These are phyloP conservation scores for Cystofilobasidium ferigula DNA, from an alignment of 768 basidiomycete genomes.

Conservation along the genomic window DNA sequence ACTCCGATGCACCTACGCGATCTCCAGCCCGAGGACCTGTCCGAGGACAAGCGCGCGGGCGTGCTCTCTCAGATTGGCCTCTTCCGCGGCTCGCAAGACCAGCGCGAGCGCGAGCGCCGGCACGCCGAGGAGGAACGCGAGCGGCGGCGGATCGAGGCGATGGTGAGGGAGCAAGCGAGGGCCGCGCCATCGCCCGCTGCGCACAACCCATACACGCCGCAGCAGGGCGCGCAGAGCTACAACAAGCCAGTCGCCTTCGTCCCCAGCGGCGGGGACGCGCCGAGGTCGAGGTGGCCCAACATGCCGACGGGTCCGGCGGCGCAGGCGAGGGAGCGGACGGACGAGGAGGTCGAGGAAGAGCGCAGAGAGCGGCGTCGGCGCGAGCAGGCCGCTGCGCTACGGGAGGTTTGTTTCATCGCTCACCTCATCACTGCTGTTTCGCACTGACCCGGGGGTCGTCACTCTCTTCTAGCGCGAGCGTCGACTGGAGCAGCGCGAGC, in stretches of 20 bases:
- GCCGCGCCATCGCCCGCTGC: background rate
- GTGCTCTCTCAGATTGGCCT: slow-evolving; percentile 94
- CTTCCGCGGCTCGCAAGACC: slow-evolving; percentile 47
- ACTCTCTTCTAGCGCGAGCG: slow-evolving; percentile 61
- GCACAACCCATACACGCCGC: slow-evolving; percentile 31
- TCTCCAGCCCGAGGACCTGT: slow-evolving; percentile 88
- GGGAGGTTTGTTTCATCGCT: slow-evolving; percentile 48
- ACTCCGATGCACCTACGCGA: slow-evolving; percentile 81
- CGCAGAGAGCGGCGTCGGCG: slow-evolving; percentile 61
- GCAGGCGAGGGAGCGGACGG: slow-evolving; percentile 49
- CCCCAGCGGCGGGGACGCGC: slow-evolving; percentile 42
- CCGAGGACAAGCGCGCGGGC: slow-evolving; percentile 79
- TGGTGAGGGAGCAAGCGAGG: slow-evolving; percentile 8
- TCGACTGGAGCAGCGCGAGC: slow-evolving; percentile 82
- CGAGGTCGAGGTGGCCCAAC: background rate
- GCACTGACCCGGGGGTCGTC: background rate
- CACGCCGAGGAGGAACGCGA: slow-evolving; percentile 81
- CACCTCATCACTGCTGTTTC: slow-evolving; percentile 1
- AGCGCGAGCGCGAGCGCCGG: slow-evolving; percentile 69
- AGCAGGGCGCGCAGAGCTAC: slow-evolving; percentile 51
- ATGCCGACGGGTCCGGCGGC: background rate
- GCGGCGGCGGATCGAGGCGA: slow-evolving; percentile 24
- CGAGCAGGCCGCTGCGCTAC: slow-evolving; percentile 73
- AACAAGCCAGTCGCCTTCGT: slow-evolving; percentile 75
- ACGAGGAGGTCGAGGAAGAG: slow-evolving; percentile 78